Conservation (phyloP, 805 yeast species). For the Wickerhamiella siamensis region DNA sequence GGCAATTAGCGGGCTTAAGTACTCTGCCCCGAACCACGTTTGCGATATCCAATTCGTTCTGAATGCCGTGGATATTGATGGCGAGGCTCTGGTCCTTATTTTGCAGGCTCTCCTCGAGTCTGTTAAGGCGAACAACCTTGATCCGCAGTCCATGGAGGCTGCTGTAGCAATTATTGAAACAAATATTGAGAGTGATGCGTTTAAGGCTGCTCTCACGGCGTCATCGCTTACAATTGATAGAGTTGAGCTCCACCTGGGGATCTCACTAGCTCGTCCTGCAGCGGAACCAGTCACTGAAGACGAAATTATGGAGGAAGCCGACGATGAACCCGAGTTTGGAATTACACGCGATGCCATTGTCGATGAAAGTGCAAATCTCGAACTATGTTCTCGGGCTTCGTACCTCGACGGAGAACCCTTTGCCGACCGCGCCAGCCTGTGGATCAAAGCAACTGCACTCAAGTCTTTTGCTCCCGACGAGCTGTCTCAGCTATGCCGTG, state of each 20-base stretch:
- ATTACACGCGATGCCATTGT: constrained; percentile 2
- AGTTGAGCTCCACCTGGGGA: constrained; percentile 54
- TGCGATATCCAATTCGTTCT: constrained; percentile 12
- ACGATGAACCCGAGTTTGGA: background rate
- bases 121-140: constrained; percentile 4
- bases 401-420: constrained; percentile 11
- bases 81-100: background rate
- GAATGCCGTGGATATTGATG: constrained; percentile 5
- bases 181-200: background rate
- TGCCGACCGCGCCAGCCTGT: constrained; percentile 13
- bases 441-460: constrained; percentile 14
- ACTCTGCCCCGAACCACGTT: constrained; percentile 25
- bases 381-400: constrained; percentile 11
- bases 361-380: constrained; percentile 13
- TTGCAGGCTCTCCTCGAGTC: constrained; percentile 1
- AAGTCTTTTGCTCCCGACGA: constrained; percentile 8
- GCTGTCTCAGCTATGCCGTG: constrained; percentile 11
- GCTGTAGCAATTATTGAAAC: constrained; percentile 10
- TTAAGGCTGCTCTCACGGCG: constrained; percentile 1
- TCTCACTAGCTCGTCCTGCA: constrained; percentile 32
- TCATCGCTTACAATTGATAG: constrained; percentile 25
- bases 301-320: background rate
- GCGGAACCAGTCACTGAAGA: constrained; percentile 1
- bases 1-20: constrained; percentile 31
- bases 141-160: constrained; percentile 6